phyloP scores from a whole-genome alignment of 768 basidiomycete genomes.

The Rhizopogon roseolus region DNA sequence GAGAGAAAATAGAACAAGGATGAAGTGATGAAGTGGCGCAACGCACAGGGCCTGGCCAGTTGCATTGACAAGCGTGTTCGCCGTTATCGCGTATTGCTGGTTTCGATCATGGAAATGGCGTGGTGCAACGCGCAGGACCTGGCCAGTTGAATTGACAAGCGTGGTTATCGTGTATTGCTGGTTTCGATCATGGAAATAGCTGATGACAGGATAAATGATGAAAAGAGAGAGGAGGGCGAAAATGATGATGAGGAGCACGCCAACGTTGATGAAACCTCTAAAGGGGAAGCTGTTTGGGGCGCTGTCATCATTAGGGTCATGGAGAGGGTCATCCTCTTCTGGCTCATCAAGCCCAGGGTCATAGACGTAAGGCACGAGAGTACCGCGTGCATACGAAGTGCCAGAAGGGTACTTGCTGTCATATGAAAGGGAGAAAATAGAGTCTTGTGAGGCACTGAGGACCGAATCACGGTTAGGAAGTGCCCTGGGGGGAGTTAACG shows the following conservation, averaged over 20 bases:
- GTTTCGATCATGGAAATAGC: slow-evolving; percentile 33
- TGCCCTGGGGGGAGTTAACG: slow-evolving; percentile 28
- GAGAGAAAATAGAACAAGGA: not conserved
- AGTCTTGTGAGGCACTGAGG: slow-evolving; percentile 49
- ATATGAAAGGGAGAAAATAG: slow-evolving; percentile 40
- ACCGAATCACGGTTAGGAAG: slow-evolving; percentile 35
- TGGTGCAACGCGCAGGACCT: slow-evolving; percentile 43
- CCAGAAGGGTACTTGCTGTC: slow-evolving; percentile 65
- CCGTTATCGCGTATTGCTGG: slow-evolving; percentile 43
- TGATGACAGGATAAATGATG: slow-evolving; percentile 75
- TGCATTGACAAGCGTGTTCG: slow-evolving; percentile 62
- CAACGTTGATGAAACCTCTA: slow-evolving; percentile 65
- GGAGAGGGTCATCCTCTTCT: slow-evolving; percentile 75
- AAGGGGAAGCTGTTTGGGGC: slow-evolving; percentile 22
- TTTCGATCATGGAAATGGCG: slow-evolving; percentile 37
- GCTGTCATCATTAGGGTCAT: slow-evolving; percentile 47
- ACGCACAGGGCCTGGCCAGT: slow-evolving; percentile 60
- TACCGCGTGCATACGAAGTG: slow-evolving; percentile 21
- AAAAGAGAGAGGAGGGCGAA: slow-evolving; percentile 66
- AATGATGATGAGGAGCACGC: slow-evolving; percentile 61
- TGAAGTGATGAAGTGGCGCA: not conserved
- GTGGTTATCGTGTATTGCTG: slow-evolving; percentile 47
- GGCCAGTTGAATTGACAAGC: slow-evolving; percentile 63
- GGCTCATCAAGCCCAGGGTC: slow-evolving; percentile 57
- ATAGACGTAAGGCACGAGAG: slow-evolving; percentile 64